These are phyloP conservation scores for Penicillium roqueforti DNA, from an alignment of 495 filamentous ascomycete genomes.

Conservation along the genomic window DNA sequence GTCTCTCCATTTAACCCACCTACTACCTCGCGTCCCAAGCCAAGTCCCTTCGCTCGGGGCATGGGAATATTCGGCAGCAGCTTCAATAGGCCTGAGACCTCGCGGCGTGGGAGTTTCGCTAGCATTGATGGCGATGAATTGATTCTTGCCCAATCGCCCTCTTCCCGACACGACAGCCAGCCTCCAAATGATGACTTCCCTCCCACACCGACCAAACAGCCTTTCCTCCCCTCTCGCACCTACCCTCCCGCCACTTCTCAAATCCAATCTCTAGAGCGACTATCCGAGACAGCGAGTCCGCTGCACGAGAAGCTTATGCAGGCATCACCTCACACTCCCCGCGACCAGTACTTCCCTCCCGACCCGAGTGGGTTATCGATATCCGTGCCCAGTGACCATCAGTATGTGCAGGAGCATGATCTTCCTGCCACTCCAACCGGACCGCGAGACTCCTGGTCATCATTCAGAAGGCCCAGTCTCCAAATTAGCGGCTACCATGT, in stretches of 20 bases:
- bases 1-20: slow-evolving; percentile 60
- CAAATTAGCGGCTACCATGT: slow-evolving; percentile 54
- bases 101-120: slow-evolving; percentile 67
- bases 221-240: slow-evolving; percentile 43
- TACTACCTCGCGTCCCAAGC: slow-evolving; percentile 36
- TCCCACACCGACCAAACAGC: slow-evolving; percentile 87
- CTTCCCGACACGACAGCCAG: slow-evolving; percentile 54
- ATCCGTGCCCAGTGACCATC: slow-evolving; percentile 52
- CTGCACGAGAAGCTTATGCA: slow-evolving; percentile 42
- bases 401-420: slow-evolving; percentile 40
- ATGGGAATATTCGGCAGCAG: slow-evolving; percentile 64
- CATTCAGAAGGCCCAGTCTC: slow-evolving; percentile 45
- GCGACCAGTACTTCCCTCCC: slow-evolving; percentile 67
- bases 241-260: slow-evolving; percentile 41
- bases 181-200: slow-evolving; percentile 71
- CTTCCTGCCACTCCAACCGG: slow-evolving; percentile 77
- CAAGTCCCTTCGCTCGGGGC: slow-evolving; percentile 61
- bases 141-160: slow-evolving; percentile 50
- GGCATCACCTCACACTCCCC: slow-evolving; percentile 73
- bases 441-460: slow-evolving; percentile 57
- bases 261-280: slow-evolving; percentile 36
- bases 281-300: slow-evolving; percentile 34
- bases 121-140: slow-evolving; percentile 74
- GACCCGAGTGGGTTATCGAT: slow-evolving; percentile 80
- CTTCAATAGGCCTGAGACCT: slow-evolving; percentile 46